phyloP scores from a whole-genome alignment of 129 eudicot species.

The Artemisia argyi region DNA sequence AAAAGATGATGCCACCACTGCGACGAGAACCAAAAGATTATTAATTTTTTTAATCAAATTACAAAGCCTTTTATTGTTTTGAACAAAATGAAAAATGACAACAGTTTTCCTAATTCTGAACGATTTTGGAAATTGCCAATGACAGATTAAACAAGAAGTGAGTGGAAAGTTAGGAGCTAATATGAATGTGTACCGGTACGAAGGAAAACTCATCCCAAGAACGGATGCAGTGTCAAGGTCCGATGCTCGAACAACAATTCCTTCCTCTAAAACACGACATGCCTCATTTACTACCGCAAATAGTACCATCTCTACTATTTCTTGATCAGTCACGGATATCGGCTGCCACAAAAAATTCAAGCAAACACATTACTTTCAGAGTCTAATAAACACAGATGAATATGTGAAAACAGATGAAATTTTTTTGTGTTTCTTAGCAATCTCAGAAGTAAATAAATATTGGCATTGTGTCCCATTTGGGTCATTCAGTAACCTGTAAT shows the following conservation, averaged over 20 bases:
- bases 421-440: too few species aligned
- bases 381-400: not conserved
- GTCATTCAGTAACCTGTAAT: too few species aligned
- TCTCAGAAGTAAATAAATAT: too few species aligned
- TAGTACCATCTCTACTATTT: slow-evolving; percentile 81
- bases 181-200: slow-evolving; percentile 55
- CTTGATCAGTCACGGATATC: slow-evolving; percentile 67
- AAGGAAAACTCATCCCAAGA: slow-evolving; percentile 98
- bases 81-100: not conserved
- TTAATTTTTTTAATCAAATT: not conserved
- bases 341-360: slow-evolving; percentile 49
- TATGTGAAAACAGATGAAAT: too few species aligned
- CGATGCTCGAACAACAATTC: slow-evolving; percentile 74
- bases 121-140: too few species aligned
- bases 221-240: slow-evolving; percentile 94
- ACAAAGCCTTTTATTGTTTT: not conserved
- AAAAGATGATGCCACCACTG: slow-evolving; percentile 90
- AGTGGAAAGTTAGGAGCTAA: not conserved
- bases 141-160: not conserved
- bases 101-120: not conserved
- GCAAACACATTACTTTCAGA: not conserved
- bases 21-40: slow-evolving; percentile 19
- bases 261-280: slow-evolving; percentile 93
- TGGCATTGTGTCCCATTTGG: too few species aligned
- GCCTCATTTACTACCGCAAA: slow-evolving; percentile 98